Conservation (phyloP, 805 yeast species). For the Clavispora asparagi region DNA sequence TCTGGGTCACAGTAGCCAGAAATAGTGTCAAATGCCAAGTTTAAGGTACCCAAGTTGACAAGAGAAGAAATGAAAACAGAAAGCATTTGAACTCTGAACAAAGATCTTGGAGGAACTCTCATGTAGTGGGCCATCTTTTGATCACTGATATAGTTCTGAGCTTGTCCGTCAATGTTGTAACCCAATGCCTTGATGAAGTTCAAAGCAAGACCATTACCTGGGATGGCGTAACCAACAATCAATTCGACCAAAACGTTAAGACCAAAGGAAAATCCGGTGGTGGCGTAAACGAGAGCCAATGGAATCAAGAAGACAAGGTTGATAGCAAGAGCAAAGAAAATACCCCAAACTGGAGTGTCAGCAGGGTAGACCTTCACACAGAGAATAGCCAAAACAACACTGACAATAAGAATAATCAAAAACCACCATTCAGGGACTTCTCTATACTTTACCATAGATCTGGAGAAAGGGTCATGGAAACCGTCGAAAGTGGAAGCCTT, state of each 20-base stretch:
- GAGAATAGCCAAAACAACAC: constrained; percentile 28
- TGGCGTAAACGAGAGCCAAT: constrained; percentile 22
- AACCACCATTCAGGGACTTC: constrained; percentile 34
- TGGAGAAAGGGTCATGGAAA: constrained; percentile 27
- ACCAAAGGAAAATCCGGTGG: constrained; percentile 28
- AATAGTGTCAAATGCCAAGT: constrained; percentile 27
- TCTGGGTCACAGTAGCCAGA: constrained; percentile 32
- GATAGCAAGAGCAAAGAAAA: constrained; percentile 29
- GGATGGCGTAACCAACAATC: constrained; percentile 33
- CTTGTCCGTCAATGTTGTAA: constrained; percentile 52
- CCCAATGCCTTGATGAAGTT: constrained; percentile 56
- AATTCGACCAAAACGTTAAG: constrained; percentile 34
- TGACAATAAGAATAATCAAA: constrained; percentile 19
- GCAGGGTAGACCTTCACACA: constrained; percentile 28
- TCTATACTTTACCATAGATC: constrained; percentile 27
- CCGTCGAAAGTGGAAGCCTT: constrained; percentile 25
- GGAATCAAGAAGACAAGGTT: constrained; percentile 31
- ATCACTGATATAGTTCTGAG: constrained; percentile 48
- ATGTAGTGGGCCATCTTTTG: constrained; percentile 63
- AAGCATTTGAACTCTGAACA: constrained; percentile 39
- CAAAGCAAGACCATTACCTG: constrained; percentile 32
- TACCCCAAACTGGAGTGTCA: constrained; percentile 33
- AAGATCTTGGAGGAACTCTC: constrained; percentile 56
- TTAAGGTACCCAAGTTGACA: constrained; percentile 18
- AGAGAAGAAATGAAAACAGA: constrained; percentile 18